Evolutionary conservation across 2,329 filamentous ascomycete species (phyloP).

Genomic region (Venturia nashicola): DNA sequence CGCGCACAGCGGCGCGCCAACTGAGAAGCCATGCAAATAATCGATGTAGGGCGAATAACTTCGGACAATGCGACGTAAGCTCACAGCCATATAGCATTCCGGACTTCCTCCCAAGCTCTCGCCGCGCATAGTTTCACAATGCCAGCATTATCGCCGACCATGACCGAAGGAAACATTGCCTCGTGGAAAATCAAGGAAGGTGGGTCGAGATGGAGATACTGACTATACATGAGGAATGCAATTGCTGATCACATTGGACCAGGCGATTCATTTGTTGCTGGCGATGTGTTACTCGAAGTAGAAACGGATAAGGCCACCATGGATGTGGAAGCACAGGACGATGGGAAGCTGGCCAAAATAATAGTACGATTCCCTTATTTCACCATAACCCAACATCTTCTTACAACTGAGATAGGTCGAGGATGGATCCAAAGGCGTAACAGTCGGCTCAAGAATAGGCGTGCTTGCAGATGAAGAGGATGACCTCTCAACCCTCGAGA

Average conservation of each 20-base stretch:
- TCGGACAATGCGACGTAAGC: slow-evolving; percentile 10
- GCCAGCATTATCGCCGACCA: slow-evolving; percentile 83
- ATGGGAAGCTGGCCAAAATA: slow-evolving; percentile 78
- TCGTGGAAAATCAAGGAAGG: slow-evolving; percentile 78
- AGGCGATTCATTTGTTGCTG: slow-evolving; percentile 65
- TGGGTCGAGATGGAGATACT: slow-evolving; percentile 13
- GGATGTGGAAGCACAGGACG: slow-evolving; percentile 88
- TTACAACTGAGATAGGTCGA: slow-evolving; percentile 29
- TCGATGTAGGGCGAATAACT: slow-evolving; percentile 40
- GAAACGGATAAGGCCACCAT: slow-evolving; percentile 92
- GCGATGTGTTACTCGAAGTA: slow-evolving; percentile 81
- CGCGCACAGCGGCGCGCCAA: slow-evolving; percentile 44
- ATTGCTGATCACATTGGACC: slow-evolving; percentile 13
- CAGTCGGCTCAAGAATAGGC: slow-evolving; percentile 71
- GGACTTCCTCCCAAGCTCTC: slow-evolving; percentile 47
- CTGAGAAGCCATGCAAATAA: slow-evolving; percentile 40
- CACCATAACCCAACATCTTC: slow-evolving; percentile 11
- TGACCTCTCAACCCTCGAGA: slow-evolving; percentile 60
- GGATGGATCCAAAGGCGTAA: slow-evolving; percentile 63
- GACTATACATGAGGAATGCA: slow-evolving; percentile 5
- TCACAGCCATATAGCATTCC: slow-evolving; percentile 41
- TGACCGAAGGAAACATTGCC: slow-evolving; percentile 86
- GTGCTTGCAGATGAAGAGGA: slow-evolving; percentile 74
- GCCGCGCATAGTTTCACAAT: slow-evolving; percentile 82
- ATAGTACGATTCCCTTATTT: slow-evolving; percentile 28